phyloP scores from a whole-genome alignment of 1,284 basidiomycete genomes.

The Tilletia caries region DNA sequence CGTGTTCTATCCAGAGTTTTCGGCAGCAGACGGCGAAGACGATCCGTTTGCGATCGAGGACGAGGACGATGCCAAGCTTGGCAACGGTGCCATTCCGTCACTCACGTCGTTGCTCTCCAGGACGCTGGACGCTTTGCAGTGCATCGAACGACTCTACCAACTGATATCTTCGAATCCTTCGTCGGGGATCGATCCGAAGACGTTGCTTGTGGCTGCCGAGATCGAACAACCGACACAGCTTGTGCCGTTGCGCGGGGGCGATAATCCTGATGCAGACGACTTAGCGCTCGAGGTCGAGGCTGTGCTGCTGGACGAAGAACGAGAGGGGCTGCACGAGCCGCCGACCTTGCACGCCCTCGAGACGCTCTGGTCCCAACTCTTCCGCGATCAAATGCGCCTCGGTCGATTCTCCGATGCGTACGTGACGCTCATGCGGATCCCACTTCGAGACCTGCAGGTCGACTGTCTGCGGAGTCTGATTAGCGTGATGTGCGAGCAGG shows the following conservation, averaged over 20 bases:
- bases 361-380: slow-evolving; percentile 39
- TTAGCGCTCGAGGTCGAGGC: slow-evolving; percentile 28
- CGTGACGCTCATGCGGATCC: slow-evolving; percentile 36
- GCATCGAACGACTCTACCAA: not conserved
- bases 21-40: not conserved
- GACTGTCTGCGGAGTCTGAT: slow-evolving; percentile 20
- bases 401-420: slow-evolving; percentile 39
- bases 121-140: not conserved
- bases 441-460: slow-evolving; percentile 20
- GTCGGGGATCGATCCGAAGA: not conserved
- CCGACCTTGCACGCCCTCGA: slow-evolving; percentile 19
- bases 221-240: not conserved
- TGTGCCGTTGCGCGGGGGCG: not conserved
- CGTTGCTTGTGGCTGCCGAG: not conserved
- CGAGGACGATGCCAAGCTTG: not conserved
- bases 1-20: not conserved
- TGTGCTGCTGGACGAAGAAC: not conserved
- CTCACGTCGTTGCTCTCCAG: not conserved
- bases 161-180: not conserved
- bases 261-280: slow-evolving; percentile 1
- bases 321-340: not conserved
- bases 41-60: not conserved
- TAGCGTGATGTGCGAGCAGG: slow-evolving; percentile 87
- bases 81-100: not conserved
- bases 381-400: slow-evolving; percentile 40